Conservation (phyloP, 1,284 basidiomycete species). For the Irpex rosettiformis region DNA sequence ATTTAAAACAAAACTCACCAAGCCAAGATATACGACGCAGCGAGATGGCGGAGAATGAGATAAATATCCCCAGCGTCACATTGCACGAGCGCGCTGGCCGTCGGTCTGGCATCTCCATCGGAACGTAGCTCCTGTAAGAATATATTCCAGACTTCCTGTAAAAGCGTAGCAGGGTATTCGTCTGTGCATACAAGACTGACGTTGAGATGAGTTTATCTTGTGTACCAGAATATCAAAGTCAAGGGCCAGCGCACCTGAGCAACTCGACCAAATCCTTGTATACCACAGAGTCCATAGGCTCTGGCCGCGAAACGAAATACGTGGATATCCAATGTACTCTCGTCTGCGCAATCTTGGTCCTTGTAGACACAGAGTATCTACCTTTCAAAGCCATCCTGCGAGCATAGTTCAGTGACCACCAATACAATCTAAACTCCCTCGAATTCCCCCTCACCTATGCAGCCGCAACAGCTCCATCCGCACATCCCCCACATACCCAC, state of each 20-base stretch:
- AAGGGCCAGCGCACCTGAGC: not conserved
- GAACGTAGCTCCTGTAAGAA: slow-evolving; percentile 2
- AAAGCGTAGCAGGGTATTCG: not conserved
- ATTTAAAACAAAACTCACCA: not conserved
- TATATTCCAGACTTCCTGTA: not conserved
- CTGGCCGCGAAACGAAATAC: not conserved
- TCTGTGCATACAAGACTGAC: slow-evolving; percentile 1
- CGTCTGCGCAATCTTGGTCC: not conserved
- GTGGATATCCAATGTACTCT: not conserved
- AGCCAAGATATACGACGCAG: not conserved
- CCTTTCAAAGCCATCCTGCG: not conserved
- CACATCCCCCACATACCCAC: not conserved
- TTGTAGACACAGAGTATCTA: not conserved
- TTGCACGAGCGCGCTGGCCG: slow-evolving; percentile 2
- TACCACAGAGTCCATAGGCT: not conserved
- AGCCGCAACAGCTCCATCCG: not conserved
- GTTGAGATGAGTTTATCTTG: not conserved
- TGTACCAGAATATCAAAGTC: not conserved
- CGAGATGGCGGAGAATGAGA: not conserved
- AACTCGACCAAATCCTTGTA: not conserved
- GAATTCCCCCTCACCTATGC: not conserved
- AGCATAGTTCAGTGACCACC: not conserved
- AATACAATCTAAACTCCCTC: not conserved
- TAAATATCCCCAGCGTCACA: not conserved
- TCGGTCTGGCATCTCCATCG: not conserved